Evolutionary conservation across 805 yeast genomes (phyloP), one percentile per base, ranked within the genome.

Genomic region (Saccharomycopsis schoenii): DNA sequence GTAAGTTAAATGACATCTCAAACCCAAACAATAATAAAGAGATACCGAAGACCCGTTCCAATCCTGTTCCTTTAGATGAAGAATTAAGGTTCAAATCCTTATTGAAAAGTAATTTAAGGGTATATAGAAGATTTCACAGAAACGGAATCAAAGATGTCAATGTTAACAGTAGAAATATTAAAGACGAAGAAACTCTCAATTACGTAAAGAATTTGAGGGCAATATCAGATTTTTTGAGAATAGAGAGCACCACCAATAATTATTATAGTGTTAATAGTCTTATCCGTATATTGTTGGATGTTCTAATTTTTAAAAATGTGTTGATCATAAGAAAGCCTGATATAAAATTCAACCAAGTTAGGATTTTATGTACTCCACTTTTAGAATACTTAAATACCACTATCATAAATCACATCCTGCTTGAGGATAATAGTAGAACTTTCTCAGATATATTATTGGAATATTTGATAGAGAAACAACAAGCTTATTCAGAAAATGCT

Each of bases 91-190:
- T 37, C 17, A 29, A n/a, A 59, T 11, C 58, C 43, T 2, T 67
- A 59, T 47, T 77, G n/a, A 75, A 73, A 51, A 72, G 67, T 2
- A 67, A 72, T 50, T 69, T 84, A 57, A 79, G 82, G 62, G 69
- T 67, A 3, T 81, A 80, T 71, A 78, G 84, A 67, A 76, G 80
- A 58, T 70, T 81, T 11, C 70, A 88, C 41, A 77, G 81, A 63
- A 71, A 73, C 29, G 75, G 82, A 62, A 67, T 81, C 36, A 71
- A 69, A 51, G 71, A 66, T 42, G 61, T 73, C 12, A 71, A 73
- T 62, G 79, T 77, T 63, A 70, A 56, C 58, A 83, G 82, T 4
- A 82, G 79, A 63, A 70, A 78, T 0, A 47, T 67, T 75, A 15
- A 78, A 73, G 25, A 67, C 63, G 1, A 29, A 4, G 60, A 60